A percentile compares a stretch with the other conserved stretches of the same genome.
Conservation (phyloP, 2,329 filamentous ascomycete genomes). For the Monosporascus sp. region DNA sequence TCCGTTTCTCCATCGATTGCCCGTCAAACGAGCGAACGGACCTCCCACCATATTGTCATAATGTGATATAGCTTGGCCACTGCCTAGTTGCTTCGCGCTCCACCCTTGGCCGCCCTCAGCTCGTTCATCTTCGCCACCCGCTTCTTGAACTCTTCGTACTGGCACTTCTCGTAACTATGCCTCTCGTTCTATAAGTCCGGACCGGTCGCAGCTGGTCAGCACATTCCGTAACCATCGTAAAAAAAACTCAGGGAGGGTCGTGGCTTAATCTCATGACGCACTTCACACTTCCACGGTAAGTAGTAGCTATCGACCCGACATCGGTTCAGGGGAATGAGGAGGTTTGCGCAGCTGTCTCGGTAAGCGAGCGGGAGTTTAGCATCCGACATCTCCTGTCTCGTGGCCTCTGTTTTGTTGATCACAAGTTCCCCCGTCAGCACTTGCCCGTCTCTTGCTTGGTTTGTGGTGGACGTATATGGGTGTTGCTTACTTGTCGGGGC, state of each 20-base stretch:
- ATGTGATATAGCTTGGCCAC: too few species aligned
- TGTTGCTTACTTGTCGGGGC: constrained; percentile 21
- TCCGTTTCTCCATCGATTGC: background rate
- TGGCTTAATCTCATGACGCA: constrained; percentile 41
- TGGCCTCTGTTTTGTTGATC: constrained; percentile 52
- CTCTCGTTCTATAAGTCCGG: constrained; percentile 67
- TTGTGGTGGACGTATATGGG: background rate
- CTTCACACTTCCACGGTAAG: constrained; percentile 95
- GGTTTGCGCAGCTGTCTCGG: constrained; percentile 90
- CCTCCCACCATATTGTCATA: background rate
- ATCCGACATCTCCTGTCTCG: constrained; percentile 89
- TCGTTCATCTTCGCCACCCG: constrained; percentile 98
- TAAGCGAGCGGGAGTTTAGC: constrained; percentile 84
- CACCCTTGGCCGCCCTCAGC: constrained; percentile 77
- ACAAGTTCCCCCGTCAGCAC: background rate
- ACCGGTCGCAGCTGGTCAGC: too few species aligned
- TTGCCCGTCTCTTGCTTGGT: background rate
- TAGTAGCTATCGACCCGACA: constrained; percentile 92
- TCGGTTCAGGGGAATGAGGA: constrained; percentile 91
- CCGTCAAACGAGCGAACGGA: background rate
- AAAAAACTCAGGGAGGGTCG: too few species aligned
- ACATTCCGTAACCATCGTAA: too few species aligned
- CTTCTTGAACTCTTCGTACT: constrained; percentile 98
- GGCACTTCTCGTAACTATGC: constrained; percentile 98
- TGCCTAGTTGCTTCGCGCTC: constrained; percentile 74